Evolutionary conservation across 352 stramenopile species (phyloP).

Genomic region (Phytophthora sojae): DNA sequence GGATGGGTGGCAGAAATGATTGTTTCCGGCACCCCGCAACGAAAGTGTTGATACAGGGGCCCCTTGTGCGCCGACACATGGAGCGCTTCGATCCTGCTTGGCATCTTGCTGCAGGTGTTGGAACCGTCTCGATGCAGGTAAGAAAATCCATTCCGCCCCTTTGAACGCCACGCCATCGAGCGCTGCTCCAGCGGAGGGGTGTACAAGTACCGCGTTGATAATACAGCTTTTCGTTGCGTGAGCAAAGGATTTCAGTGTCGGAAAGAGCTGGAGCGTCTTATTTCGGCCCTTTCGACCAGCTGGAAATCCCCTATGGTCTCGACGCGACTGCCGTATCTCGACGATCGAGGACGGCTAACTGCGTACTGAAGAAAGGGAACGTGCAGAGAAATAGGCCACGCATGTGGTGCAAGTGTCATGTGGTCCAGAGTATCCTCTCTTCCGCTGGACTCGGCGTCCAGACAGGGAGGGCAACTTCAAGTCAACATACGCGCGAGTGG

Average conservation of each 20-base stretch:
- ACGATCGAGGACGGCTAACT: background rate
- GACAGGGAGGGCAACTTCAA: constrained; percentile 22
- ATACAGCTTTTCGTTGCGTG: constrained; percentile 2
- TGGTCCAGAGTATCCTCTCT: constrained; percentile 20
- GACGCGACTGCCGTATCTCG: constrained; percentile 8
- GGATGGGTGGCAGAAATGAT: constrained; percentile 18
- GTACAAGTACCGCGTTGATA: too few relatives aligned
- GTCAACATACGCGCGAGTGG: constrained; percentile 11
- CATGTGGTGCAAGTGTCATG: constrained; percentile 22
- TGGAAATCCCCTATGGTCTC: constrained; percentile 27
- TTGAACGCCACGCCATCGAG: background rate
- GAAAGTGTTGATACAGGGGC: constrained; percentile 5
- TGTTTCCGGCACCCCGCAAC: constrained; percentile 29
- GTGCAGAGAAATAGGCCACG: constrained; percentile 15
- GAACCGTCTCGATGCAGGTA: constrained; percentile 36
- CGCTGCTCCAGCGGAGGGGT: background rate
- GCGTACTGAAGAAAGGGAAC: constrained; percentile 7
- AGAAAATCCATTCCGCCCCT: constrained; percentile 32
- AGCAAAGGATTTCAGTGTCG: constrained; percentile 4
- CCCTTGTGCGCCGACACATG: constrained; percentile 3
- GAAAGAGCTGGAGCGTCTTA: constrained; percentile 38
- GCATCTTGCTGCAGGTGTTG: constrained; percentile 34
- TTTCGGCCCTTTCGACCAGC: constrained; percentile 26
- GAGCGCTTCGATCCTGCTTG: constrained; percentile 4
- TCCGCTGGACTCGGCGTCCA: constrained; percentile 7